Conservation (phyloP, 1,284 basidiomycete species). For the Ganoderma meredithae region DNA sequence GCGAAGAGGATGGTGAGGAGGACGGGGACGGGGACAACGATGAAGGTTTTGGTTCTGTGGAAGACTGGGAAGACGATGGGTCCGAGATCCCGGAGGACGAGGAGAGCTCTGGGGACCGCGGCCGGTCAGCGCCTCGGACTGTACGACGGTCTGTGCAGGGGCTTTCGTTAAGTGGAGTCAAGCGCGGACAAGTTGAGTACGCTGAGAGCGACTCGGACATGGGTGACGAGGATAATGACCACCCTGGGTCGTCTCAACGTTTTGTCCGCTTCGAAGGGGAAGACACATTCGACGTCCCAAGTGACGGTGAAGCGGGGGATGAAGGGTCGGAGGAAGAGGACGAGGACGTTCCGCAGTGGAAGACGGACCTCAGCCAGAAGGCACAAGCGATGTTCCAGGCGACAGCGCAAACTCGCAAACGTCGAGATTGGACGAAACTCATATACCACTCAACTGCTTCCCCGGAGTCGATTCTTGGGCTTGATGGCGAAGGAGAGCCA, state of each 20-base stretch:
- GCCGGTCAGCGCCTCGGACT: constrained; percentile 57
- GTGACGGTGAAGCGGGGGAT: constrained; percentile 50
- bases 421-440: constrained; percentile 84
- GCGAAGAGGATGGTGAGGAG: constrained; percentile 39
- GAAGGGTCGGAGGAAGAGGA: constrained; percentile 48
- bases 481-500: constrained; percentile 43
- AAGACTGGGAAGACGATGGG: constrained; percentile 39
- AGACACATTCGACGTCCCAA: constrained; percentile 57
- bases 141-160: constrained; percentile 49
- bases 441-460: constrained; percentile 82
- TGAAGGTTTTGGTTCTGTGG: constrained; percentile 38
- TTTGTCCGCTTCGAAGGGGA: constrained; percentile 54
- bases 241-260: constrained; percentile 35
- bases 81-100: constrained; percentile 31
- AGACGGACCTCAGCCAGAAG: constrained; percentile 70
- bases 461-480: constrained; percentile 74
- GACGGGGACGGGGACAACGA: constrained; percentile 28
- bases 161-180: constrained; percentile 46
- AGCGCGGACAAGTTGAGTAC: constrained; percentile 64
- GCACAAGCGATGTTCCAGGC: constrained; percentile 61
- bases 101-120: constrained; percentile 43
- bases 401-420: constrained; percentile 51
- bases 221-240: constrained; percentile 56
- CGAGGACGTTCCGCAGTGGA: constrained; percentile 75
- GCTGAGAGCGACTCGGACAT: constrained; percentile 85